Conservation (phyloP, 1,284 basidiomycete genomes). For the Trametes hirsuta region DNA sequence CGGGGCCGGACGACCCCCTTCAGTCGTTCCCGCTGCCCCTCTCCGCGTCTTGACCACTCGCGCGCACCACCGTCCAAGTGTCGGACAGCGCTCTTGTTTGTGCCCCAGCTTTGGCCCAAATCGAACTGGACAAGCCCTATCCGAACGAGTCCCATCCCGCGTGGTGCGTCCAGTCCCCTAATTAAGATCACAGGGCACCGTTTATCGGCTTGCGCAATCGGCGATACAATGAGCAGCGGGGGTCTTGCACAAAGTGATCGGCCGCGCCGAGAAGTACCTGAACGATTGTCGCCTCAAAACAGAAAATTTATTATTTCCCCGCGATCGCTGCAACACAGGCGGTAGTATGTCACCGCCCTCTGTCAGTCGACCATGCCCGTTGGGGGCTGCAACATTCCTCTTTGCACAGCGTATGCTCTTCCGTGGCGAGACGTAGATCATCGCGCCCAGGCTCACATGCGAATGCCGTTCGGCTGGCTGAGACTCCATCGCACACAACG, state of each 20-base stretch:
- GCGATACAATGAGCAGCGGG: slow-evolving; percentile 20
- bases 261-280: slow-evolving; percentile 9
- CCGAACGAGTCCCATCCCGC: slow-evolving; percentile 10
- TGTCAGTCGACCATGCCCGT: slow-evolving; percentile 19
- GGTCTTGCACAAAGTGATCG: slow-evolving; percentile 18
- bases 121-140: neutral
- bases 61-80: too few species aligned
- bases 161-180: slow-evolving; percentile 19
- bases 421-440: slow-evolving; percentile 11
- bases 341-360: slow-evolving; percentile 17
- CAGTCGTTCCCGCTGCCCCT: neutral
- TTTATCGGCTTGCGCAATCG: slow-evolving; percentile 16
- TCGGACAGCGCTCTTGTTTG: neutral
- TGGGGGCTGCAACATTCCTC: slow-evolving; percentile 17
- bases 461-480: neutral
- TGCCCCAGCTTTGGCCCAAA: neutral
- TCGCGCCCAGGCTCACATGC: neutral
- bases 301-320: slow-evolving; percentile 14
- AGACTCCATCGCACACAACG: neutral
- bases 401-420: slow-evolving; percentile 8
- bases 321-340: slow-evolving; percentile 10
- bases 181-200: slow-evolving; percentile 24
- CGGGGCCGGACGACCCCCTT: neutral
- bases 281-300: slow-evolving; percentile 14
- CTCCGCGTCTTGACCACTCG: neutral